Evolutionary conservation across 257 asterid species (phyloP).

Genomic region (Nemophila menziesii): DNA sequence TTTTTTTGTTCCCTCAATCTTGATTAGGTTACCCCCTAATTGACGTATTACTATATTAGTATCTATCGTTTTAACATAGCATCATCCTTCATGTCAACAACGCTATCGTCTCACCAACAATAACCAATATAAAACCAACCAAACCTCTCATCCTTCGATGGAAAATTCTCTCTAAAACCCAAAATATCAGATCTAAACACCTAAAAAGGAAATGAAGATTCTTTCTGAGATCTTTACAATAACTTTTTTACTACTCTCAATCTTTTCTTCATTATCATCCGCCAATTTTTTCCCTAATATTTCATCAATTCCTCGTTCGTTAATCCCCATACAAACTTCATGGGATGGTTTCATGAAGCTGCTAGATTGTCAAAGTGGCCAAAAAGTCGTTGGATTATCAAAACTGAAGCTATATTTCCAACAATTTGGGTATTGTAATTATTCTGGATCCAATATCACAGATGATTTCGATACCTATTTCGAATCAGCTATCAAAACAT

Average conservation of each 20-base stretch:
- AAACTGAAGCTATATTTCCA: constrained; percentile 55
- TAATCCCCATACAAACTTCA: constrained; percentile 23
- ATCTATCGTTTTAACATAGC: no score
- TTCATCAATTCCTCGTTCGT: constrained; percentile 37
- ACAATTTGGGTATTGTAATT: constrained; percentile 48
- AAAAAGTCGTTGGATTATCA: constrained; percentile 29
- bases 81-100: no score
- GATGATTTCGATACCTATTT: constrained; percentile 54
- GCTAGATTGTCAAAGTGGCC: constrained; percentile 47
- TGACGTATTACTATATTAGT: no score
- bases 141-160: no score
- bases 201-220: constrained; percentile 15
- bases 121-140: no score
- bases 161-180: no score
- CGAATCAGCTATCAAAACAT: constrained; percentile 40
- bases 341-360: constrained; percentile 45
- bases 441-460: constrained; percentile 26
- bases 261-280: constrained; percentile 19
- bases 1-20: no score
- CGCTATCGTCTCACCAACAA: no score
- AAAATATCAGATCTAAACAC: not conserved
- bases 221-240: not conserved
- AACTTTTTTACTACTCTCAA: constrained; percentile 2
- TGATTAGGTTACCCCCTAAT: no score
- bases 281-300: constrained; percentile 51